Evolutionary conservation across 140 eudicot genomes (phyloP), one percentile per base, ranked within the genome.

Genomic region (Bidens hawaiensis): DNA sequence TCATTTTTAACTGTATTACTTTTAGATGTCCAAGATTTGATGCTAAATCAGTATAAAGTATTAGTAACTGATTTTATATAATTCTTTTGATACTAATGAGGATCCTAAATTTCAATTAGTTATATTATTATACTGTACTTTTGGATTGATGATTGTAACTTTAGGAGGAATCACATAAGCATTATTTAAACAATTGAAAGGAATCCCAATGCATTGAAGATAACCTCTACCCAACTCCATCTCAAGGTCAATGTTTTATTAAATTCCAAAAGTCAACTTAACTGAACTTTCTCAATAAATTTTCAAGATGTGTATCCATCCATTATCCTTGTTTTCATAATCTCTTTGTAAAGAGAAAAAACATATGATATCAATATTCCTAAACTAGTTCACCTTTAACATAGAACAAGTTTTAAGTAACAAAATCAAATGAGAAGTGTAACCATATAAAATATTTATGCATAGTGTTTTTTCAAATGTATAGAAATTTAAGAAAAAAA

Each of bases 151-250:
- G 15, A 40, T 52, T 47, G 27, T 11, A 41, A 12, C 17, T 34
- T 28, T 18, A 53, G 46, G 27, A 10, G 77, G 71, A 72, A 63
- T 53, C 65, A 30, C 70, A 43, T 71, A 19, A 69, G 28, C 50
- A 54, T 63, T 41, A 43, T 53, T 51, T 72, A 72, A 62, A 26
- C 59, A 66, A 23, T 30, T 64, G 7, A 30, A 31, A 53, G 30
- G 77, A 45, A 23, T 72, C 72, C 62, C 74, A 7, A 66, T 27
- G 68, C 78, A 72, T 63, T 59, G 73, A 49, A 64, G 79, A 74
- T 67, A 67, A 49, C 57, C 69, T 67, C 74, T 74, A 67, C 62
- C 13, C 49, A 49, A 66, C 59, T 65, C 6, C 41, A 67, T 67
- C 65, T 41, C 33, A 49, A 38, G 62, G 65, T 60, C 65, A 38